Percentiles rank a stretch among this genome's conserved stretches.
Evolutionary conservation across 2,329 filamentous ascomycete genomes (phyloP).

Genomic region (Pezicula rhizophila): DNA sequence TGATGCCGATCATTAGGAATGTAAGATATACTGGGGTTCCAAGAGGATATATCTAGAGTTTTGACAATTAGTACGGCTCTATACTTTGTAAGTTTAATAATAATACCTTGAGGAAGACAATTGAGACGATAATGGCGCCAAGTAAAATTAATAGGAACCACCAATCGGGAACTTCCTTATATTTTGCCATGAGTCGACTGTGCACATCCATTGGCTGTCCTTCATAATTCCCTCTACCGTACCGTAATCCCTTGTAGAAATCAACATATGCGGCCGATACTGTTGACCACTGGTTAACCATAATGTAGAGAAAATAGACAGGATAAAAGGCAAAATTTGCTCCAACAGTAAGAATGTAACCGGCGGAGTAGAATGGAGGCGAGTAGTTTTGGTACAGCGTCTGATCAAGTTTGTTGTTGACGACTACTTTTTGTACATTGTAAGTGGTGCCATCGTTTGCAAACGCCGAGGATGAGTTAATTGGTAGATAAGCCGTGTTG

Average conservation of each 20-base stretch:
- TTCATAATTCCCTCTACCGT: slow-evolving; percentile 35
- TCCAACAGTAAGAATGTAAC: slow-evolving; percentile 34
- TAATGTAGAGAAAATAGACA: slow-evolving; percentile 37
- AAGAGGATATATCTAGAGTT: slow-evolving; percentile 1
- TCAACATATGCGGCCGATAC: slow-evolving; percentile 32
- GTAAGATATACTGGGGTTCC: slow-evolving; percentile 16
- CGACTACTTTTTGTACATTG: slow-evolving; percentile 20
- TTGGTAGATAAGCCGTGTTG: slow-evolving; percentile 39
- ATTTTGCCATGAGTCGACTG: slow-evolving; percentile 36
- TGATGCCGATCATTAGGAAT: slow-evolving; percentile 28
- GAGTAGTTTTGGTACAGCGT: slow-evolving; percentile 36
- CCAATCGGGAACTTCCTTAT: slow-evolving; percentile 43
- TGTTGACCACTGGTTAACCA: slow-evolving; percentile 35
- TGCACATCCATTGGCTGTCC: slow-evolving; percentile 36
- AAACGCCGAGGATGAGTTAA: slow-evolving; percentile 41
- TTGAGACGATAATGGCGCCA: slow-evolving; percentile 28
- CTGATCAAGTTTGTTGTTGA: slow-evolving; percentile 32
- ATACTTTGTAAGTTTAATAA: no score
- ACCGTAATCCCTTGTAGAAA: slow-evolving; percentile 27
- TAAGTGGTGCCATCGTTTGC: slow-evolving; percentile 37
- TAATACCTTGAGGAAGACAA: slow-evolving; percentile 22
- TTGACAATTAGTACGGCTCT: no score
- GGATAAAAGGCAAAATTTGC: slow-evolving; percentile 40
- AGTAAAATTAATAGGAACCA: slow-evolving; percentile 39
- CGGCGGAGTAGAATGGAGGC: slow-evolving; percentile 38